Evolutionary conservation across 768 basidiomycete species (phyloP).

Genomic region (Lactifluus volemus): DNA sequence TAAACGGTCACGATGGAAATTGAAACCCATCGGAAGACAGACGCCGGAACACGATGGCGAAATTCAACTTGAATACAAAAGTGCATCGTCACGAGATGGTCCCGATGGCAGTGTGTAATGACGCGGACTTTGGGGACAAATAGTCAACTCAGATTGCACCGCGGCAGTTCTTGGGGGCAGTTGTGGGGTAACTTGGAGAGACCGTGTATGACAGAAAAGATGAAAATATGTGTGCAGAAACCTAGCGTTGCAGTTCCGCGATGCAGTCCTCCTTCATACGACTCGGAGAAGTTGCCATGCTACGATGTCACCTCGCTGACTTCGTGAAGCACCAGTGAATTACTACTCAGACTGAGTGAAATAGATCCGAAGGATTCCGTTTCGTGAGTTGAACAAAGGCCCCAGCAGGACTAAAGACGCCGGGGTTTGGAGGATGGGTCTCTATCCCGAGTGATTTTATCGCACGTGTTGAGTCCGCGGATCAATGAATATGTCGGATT

Average conservation of each 20-base stretch:
- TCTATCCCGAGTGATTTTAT: too few relatives aligned
- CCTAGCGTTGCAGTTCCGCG: neutral
- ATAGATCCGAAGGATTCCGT: neutral
- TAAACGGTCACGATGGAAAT: neutral
- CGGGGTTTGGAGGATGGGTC: neutral
- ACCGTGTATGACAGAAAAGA: neutral
- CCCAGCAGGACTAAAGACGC: neutral
- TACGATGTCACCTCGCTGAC: neutral
- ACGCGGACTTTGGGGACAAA: neutral
- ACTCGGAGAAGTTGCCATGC: neutral
- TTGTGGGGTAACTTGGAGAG: neutral
- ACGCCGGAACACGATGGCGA: neutral
- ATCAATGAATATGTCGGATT: too few relatives aligned
- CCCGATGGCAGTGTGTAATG: neutral
- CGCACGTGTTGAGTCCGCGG: too few relatives aligned
- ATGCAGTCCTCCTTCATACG: neutral
- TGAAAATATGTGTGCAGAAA: neutral
- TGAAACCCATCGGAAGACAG: neutral
- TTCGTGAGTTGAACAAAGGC: neutral
- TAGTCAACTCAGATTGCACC: neutral
- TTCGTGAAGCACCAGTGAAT: neutral
- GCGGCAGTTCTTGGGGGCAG: neutral
- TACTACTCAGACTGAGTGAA: too few relatives aligned
- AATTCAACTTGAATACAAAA: slow-evolving; percentile 1
- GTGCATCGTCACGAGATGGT: neutral